Evolutionary conservation across 257 asterid genomes (phyloP).

Genomic region (Anisodus tanguticus): DNA sequence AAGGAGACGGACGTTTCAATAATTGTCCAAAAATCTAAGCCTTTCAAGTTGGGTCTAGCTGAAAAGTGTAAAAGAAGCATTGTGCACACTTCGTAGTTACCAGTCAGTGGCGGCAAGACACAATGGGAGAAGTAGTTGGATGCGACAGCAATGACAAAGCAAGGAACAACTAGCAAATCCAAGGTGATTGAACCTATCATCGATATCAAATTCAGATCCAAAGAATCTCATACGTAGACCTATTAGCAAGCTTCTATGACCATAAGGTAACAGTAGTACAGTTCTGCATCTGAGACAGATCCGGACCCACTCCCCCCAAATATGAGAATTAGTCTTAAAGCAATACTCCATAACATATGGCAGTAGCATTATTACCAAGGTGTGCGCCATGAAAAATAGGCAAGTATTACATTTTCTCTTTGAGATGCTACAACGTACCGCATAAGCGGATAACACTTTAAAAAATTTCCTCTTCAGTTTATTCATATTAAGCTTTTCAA

Average conservation of each 20-base stretch:
- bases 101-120: background rate
- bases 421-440: background rate
- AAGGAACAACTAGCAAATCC: background rate
- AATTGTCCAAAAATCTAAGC: background rate
- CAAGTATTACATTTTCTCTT: background rate
- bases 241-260: background rate
- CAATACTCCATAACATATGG: background rate
- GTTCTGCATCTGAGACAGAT: constrained; percentile 1
- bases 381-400: background rate
- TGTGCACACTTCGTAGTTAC: background rate
- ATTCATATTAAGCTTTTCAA: constrained; percentile 6
- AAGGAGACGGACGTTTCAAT: background rate
- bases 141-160: background rate
- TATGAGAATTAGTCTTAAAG: background rate
- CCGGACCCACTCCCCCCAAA: background rate
- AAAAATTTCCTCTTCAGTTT: background rate
- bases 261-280: background rate
- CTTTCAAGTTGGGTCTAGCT: background rate
- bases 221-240: background rate
- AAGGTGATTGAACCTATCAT: background rate
- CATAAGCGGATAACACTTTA: background rate
- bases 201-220: background rate
- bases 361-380: background rate
- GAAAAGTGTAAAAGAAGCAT: constrained; percentile 7
- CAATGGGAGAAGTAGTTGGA: too few relatives aligned